Evolutionary conservation across 495 filamentous ascomycete species (phyloP).

Genomic region (Chaetomidium leptoderma): DNA sequence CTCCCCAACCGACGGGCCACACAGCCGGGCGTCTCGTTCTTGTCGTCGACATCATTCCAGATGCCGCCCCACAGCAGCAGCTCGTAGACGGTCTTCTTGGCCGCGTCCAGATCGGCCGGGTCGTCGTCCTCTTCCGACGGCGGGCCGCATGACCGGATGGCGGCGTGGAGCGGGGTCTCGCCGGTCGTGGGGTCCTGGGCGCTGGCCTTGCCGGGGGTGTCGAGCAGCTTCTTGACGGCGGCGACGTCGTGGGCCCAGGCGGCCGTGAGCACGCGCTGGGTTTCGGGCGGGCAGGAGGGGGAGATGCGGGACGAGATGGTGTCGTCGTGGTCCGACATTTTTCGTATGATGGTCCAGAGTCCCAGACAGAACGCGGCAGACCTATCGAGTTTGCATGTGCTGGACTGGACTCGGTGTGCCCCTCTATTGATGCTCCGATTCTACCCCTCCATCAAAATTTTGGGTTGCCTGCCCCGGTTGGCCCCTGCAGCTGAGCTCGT

Average conservation of each 20-base stretch:
- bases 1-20: constrained; percentile 68
- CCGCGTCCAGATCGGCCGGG: constrained; percentile 49
- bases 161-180: constrained; percentile 82
- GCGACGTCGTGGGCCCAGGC: constrained; percentile 77
- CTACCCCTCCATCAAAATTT: constrained; percentile 3
- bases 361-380: not conserved
- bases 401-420: not conserved
- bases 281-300: constrained; percentile 41
- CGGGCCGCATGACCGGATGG: constrained; percentile 76
- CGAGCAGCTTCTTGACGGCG: constrained; percentile 69
- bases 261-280: constrained; percentile 64
- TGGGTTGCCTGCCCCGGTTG: not conserved
- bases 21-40: constrained; percentile 89
- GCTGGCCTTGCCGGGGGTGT: constrained; percentile 59
- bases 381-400: not conserved
- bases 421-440: too few species aligned
- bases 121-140: constrained; percentile 34
- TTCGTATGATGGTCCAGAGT: not conserved
- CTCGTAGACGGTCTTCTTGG: constrained; percentile 63
- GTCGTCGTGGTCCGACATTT: constrained; percentile 35
- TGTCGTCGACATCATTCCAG: constrained; percentile 89
- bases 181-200: constrained; percentile 81
- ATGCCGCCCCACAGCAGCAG: constrained; percentile 85
- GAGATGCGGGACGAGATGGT: constrained; percentile 43
- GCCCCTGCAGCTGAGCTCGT: not conserved